Base-by-base conservation (phyloP, 768 basidiomycete genomes). In the Pleurotus cornucopiae region DNA sequence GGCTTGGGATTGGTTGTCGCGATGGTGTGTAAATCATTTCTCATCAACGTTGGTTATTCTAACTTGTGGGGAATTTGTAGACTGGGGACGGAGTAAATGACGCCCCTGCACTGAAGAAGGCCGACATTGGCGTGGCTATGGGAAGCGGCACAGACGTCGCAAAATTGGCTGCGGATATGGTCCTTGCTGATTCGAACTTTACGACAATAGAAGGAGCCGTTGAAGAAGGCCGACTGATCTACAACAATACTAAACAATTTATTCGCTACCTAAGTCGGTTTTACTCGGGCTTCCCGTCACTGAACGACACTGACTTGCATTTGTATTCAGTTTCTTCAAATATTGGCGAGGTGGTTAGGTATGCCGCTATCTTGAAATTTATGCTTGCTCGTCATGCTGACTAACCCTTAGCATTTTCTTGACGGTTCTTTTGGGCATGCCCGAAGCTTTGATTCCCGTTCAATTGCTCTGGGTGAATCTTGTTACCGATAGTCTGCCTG, bases 201-300 rank as follows among this genome's bases (percentile, higher is more conserved):
- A 88, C 94, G 9, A 95, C 94, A 5, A 98, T 99, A 71, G 95
- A 97, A 70, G 78, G 85, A 63, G 96, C 96, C 6, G 94, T 99
- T 45, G 96, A 98, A 71, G 96, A 99, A 74, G 96, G 96, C 63
- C 79, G 96, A 71, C 79, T 96, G 57, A 99, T 98, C 66, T 98
- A 98, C 73, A 98, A 98, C 75, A 99, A 99, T 74, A 98, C 95
- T 45, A 99, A 99, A 75, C 96, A 98, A 69, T 99, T 99, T 72
- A 98, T 99, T 71, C 89, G 96, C 64, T 99, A 98, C 76, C 87
- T 99, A 67, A 98, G 89, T 91, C 64, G 40, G 88, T 80, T 14
- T 23, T 60, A 34, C 26, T 46, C 40, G 37, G 38, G 20, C 13
- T 44, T 16, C 41, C 6, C 41, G 20, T 26, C 38, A 38, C 56